These are phyloP conservation scores for Sarocladiaceae sp. DNA, from an alignment of 2,329 filamentous ascomycete genomes.

Conservation along the genomic window DNA sequence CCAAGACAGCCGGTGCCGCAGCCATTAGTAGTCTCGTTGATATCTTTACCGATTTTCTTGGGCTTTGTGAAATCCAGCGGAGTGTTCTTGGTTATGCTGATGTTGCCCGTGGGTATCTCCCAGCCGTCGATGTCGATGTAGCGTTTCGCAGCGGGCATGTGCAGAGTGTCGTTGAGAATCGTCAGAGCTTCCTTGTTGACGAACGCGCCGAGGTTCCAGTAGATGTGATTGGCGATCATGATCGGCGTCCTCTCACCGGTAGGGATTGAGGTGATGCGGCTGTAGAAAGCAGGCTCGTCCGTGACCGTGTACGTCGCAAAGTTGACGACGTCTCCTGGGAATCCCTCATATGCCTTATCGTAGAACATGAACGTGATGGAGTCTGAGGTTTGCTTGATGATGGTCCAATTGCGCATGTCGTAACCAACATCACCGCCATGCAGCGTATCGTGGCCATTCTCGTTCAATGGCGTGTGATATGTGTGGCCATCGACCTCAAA, in stretches of 20 bases:
- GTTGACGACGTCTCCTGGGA: constrained; percentile 6
- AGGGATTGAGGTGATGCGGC: constrained; percentile 7
- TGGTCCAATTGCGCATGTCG: constrained; percentile 8
- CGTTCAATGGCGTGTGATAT: constrained; percentile 5
- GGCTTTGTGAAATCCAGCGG: neutral
- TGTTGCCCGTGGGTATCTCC: constrained; percentile 7
- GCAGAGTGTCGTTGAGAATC: constrained; percentile 7
- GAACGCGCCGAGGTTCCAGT: constrained; percentile 8
- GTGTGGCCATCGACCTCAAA: constrained; percentile 5
- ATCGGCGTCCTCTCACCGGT: constrained; percentile 6
- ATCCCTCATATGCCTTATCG: constrained; percentile 3
- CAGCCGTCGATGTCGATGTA: constrained; percentile 9
- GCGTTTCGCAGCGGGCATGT: constrained; percentile 6
- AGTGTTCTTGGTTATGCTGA: constrained; percentile 5
- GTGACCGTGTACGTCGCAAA: constrained; percentile 4
- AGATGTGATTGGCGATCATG: constrained; percentile 9
- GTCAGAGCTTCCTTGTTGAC: constrained; percentile 2
- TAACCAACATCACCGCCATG: constrained; percentile 6
- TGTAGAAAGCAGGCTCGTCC: constrained; percentile 7
- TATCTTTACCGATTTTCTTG: constrained; percentile 8
- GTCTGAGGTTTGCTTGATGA: constrained; percentile 2
- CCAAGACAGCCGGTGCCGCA: constrained; percentile 6
- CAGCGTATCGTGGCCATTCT: constrained; percentile 5
- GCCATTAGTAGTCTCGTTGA: constrained; percentile 2
- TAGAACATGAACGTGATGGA: constrained; percentile 7